Conservation (phyloP, 2,329 filamentous ascomycete genomes). For the Ophiostoma piceae region DNA sequence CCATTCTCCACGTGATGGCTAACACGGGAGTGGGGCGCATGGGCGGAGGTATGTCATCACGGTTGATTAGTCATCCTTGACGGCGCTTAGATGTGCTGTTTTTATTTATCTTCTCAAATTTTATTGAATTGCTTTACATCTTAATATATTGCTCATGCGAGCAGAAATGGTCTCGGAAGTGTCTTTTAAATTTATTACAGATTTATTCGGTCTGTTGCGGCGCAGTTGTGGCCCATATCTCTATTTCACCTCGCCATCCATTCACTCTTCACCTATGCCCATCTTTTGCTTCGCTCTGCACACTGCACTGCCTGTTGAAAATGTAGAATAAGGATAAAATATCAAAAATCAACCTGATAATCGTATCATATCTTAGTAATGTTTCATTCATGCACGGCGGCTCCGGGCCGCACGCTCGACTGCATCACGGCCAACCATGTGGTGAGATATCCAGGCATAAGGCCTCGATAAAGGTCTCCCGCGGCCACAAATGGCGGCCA, state of each 20-base stretch:
- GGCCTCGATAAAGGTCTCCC: background rate
- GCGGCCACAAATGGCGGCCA: background rate
- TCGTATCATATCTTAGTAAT: background rate
- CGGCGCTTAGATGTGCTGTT: background rate
- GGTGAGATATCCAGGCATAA: background rate
- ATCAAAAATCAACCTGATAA: background rate
- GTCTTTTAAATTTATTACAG: too few species aligned
- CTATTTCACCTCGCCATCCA: background rate
- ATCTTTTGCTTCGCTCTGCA: background rate
- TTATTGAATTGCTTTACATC: too few species aligned
- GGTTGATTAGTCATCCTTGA: background rate
- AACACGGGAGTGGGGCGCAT: background rate
- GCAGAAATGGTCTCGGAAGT: too few species aligned
- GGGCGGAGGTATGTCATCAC: background rate
- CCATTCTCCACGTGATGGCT: conserved; percentile 5
- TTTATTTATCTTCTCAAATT: background rate
- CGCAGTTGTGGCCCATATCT: background rate
- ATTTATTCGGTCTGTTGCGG: too few species aligned
- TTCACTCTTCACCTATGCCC: background rate
- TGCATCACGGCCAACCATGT: background rate
- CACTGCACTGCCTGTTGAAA: background rate
- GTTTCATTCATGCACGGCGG: conserved; percentile 8
- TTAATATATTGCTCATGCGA: too few species aligned
- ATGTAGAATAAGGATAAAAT: background rate
- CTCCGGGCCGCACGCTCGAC: background rate